Conservation (phyloP, 2,329 filamentous ascomycete species). For the Karstenula rhodostoma region DNA sequence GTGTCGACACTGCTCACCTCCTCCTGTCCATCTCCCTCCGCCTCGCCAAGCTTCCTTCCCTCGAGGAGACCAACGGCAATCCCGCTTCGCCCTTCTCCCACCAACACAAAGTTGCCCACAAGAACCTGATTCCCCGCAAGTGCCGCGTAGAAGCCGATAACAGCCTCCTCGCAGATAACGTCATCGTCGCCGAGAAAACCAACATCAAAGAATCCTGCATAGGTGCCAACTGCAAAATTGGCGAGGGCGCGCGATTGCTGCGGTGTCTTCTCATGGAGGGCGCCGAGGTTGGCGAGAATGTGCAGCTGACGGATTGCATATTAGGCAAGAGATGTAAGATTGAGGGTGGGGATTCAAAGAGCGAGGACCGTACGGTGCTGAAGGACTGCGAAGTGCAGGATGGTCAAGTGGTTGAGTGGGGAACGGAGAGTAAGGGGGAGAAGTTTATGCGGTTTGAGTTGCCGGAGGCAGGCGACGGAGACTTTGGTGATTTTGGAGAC, state of each 20-base stretch:
- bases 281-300: constrained; percentile 82
- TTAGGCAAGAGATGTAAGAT: constrained; percentile 82
- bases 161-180: constrained; percentile 85
- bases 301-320: constrained; percentile 86
- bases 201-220: constrained; percentile 94
- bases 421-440: constrained; percentile 62
- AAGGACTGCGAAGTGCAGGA: constrained; percentile 94
- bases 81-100: constrained; percentile 77
- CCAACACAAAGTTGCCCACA: constrained; percentile 79
- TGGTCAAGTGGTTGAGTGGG: constrained; percentile 80
- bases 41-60: constrained; percentile 81
- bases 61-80: constrained; percentile 66
- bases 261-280: constrained; percentile 94
- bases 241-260: constrained; percentile 83
- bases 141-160: constrained; percentile 85
- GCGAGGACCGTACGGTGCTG: constrained; percentile 62
- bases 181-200: constrained; percentile 85
- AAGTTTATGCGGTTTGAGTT: constrained; percentile 65
- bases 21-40: constrained; percentile 83
- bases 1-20: constrained; percentile 86
- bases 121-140: constrained; percentile 78
- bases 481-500: constrained; percentile 29
- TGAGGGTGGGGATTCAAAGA: constrained; percentile 72
- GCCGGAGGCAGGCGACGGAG: constrained; percentile 45
- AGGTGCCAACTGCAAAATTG: constrained; percentile 86